These are phyloP conservation scores for Quercus tomentella DNA, from an alignment of 331 rosid species.

Conservation along the genomic window DNA sequence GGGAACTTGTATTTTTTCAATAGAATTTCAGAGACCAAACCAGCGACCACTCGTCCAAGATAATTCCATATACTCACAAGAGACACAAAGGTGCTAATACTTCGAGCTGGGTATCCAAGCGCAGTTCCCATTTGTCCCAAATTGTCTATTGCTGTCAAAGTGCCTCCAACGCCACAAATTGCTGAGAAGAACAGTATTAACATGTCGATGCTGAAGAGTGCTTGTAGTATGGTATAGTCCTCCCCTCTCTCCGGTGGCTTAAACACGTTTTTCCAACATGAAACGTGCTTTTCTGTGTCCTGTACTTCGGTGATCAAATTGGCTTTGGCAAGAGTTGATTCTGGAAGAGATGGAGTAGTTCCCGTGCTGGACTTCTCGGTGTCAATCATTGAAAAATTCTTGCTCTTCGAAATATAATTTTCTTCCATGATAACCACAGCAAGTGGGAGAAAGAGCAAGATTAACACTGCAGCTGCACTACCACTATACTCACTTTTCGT, in stretches of 20 bases:
- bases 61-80: constrained; percentile 77
- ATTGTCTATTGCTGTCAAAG: constrained; percentile 67
- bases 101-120: constrained; percentile 43
- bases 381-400: neutral
- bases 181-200: constrained; percentile 39
- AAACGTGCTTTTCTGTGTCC: neutral
- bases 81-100: constrained; percentile 72
- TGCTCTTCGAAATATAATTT: constrained; percentile 12
- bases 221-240: constrained; percentile 69
- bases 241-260: constrained; percentile 69
- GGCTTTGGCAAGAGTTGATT: neutral
- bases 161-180: constrained; percentile 66
- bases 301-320: neutral
- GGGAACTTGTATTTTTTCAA: constrained; percentile 49
- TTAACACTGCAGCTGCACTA: constrained; percentile 48
- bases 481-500: constrained; percentile 40
- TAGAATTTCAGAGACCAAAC: constrained; percentile 55
- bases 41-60: constrained; percentile 48
- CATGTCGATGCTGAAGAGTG: constrained; percentile 71
- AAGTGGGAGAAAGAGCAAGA: constrained; percentile 59
- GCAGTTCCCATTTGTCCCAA: constrained; percentile 74
- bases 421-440: constrained; percentile 57
- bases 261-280: constrained; percentile 47
- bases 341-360: neutral
- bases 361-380: constrained; percentile 2